Conservation (phyloP, 2,329 filamentous ascomycete species). For the Exophiala sp. region DNA sequence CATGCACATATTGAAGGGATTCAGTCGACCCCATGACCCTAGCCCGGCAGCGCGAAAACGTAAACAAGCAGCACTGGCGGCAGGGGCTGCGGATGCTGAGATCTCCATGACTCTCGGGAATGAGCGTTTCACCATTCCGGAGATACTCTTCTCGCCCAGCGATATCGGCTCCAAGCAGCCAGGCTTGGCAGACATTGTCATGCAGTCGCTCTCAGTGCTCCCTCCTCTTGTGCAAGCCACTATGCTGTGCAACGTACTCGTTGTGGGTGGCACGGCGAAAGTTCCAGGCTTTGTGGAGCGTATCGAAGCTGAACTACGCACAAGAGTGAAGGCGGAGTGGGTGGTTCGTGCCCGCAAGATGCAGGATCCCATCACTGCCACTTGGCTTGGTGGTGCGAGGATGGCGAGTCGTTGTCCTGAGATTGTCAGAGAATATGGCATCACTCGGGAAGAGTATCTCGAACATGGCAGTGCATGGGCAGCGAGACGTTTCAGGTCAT, state of each 20-base stretch:
- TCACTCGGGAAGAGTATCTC: constrained; percentile 88
- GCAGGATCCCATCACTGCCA: constrained; percentile 70
- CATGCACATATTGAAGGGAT: constrained; percentile 60
- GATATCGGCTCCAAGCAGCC: constrained; percentile 83
- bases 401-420: constrained; percentile 65
- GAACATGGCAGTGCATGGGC: constrained; percentile 77
- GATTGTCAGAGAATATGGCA: constrained; percentile 61
- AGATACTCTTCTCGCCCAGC: constrained; percentile 79
- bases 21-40: constrained; percentile 74
- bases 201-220: constrained; percentile 70
- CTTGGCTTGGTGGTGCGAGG: constrained; percentile 80
- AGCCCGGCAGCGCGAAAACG: constrained; percentile 51
- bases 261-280: constrained; percentile 80
- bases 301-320: constrained; percentile 67
- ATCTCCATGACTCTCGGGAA: constrained; percentile 85
- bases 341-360: constrained; percentile 69
- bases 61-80: constrained; percentile 48
- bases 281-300: constrained; percentile 79
- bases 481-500: constrained; percentile 60
- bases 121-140: constrained; percentile 85
- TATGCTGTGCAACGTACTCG: constrained; percentile 79
- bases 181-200: constrained; percentile 76
- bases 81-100: constrained; percentile 56
- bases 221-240: constrained; percentile 82
- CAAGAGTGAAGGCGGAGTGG: constrained; percentile 71